A percentile compares a stretch with the other conserved stretches of the same genome.
Conservation (phyloP, 2,329 filamentous ascomycete genomes). For the Botrytis elliptica region DNA sequence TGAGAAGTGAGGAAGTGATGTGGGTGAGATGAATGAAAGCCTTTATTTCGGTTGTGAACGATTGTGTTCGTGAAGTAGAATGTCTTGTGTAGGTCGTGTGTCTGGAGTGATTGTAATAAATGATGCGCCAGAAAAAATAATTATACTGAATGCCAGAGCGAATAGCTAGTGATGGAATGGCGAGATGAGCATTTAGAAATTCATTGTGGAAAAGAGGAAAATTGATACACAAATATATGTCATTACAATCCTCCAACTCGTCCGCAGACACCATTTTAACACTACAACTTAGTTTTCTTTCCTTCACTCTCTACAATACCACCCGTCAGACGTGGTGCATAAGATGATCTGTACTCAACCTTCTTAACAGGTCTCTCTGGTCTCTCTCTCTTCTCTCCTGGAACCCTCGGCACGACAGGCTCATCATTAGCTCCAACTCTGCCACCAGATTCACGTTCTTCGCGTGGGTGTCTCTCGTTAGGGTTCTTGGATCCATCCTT, state of each 20-base stretch:
- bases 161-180: neutral
- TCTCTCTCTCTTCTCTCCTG: conserved; percentile 25
- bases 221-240: neutral
- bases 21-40: neutral
- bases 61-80: neutral
- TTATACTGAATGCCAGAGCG: neutral
- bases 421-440: conserved; percentile 31
- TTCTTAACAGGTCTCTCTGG: conserved; percentile 38
- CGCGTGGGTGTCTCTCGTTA: conserved; percentile 13
- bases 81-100: neutral
- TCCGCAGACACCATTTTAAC: neutral
- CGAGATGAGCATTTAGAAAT: neutral
- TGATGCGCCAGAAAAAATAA: neutral
- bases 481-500: conserved; percentile 57
- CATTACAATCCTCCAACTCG: conserved; percentile 4
- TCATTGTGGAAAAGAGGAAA: neutral
- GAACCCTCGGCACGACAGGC: conserved; percentile 30
- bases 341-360: conserved; percentile 47
- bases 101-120: neutral
- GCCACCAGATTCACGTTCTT: conserved; percentile 20
- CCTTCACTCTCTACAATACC: conserved; percentile 76
- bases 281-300: conserved; percentile 78
- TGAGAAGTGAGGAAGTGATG: neutral
- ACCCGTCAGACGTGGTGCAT: conserved; percentile 66
- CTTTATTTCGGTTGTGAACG: neutral